phyloP scores from a whole-genome alignment of 768 basidiomycete species.

The Mycena maculata region DNA sequence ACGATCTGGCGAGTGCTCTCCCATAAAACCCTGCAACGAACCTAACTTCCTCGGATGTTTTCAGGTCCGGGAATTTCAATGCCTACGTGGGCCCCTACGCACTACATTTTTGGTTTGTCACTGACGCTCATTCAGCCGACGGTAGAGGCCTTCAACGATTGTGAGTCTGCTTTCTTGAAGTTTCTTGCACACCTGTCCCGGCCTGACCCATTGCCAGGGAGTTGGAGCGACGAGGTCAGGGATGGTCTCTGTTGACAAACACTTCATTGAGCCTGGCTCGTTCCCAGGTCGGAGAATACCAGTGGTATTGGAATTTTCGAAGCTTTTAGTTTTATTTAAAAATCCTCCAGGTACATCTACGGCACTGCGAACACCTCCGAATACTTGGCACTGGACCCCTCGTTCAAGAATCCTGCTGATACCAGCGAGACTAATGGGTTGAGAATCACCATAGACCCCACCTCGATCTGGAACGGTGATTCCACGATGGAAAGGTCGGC shows the following conservation, averaged over 20 bases:
- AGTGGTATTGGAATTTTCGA: slow-evolving; percentile 56
- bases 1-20: slow-evolving; percentile 56
- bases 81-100: slow-evolving; percentile 40
- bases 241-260: slow-evolving; percentile 12
- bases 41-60: no score
- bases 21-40: background rate
- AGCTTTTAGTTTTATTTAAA: no score
- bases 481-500: slow-evolving; percentile 54
- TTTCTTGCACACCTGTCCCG: background rate
- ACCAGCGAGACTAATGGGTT: slow-evolving; percentile 62
- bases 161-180: slow-evolving; percentile 43
- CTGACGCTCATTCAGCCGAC: slow-evolving; percentile 35
- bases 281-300: slow-evolving; percentile 59
- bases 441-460: slow-evolving; percentile 64
- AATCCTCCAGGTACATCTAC: slow-evolving; percentile 58
- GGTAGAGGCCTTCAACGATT: slow-evolving; percentile 63
- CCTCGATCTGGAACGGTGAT: slow-evolving; percentile 69
- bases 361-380: slow-evolving; percentile 61
- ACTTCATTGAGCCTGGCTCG: background rate
- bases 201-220: background rate
- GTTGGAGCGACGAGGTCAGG: slow-evolving; percentile 47
- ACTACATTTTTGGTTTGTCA: no score
- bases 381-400: slow-evolving; percentile 62
- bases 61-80: slow-evolving; percentile 60
- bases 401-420: slow-evolving; percentile 70